Base-by-base conservation (phyloP, 1,139 yeast genomes). In the Hanseniaspora sp. region DNA sequence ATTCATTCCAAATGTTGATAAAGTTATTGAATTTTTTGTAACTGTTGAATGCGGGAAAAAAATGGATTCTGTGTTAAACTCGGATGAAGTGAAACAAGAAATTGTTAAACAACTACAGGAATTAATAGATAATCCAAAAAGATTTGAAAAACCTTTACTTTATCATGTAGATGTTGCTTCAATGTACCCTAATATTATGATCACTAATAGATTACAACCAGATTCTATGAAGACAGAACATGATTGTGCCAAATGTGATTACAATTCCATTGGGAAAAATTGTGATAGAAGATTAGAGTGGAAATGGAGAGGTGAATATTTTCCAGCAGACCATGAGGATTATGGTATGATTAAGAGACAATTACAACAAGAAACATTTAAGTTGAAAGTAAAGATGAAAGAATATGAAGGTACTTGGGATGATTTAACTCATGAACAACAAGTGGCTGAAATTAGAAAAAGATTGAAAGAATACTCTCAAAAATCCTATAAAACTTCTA, bases 111-210 rank as follows among this genome's bases (percentile, higher is more conserved):
- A 78, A 59, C 71, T 94, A 28, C 58, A 75, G 23, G 83, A 76
- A 7, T 69, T 94, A 55, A 80, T 79, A 58, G 67, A 74, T 2
- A 74, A 75, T 38, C 92, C 95, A 0, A 72, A 72, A 40, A 73
- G 97, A 60, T 67, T 69, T 11, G 98, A 92, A 63, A 73, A 73
- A 8, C 99, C 99, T 0, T 73, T 86, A 41, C 94, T 94, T 60
- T 94, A 94, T 64, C 99, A 94, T 67, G 96, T 94, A 43, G 99
- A 94, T 72, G 99, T 94, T 55, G 97, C 99, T 0, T 92, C 98
- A 0, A 94, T 94, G 99, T 94, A 94, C 64, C 99, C 99, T 4
- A 92, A 94, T 66, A 94, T 94, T 64, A 94, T 94, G 97, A 87
- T 96, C 4, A 86, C 98, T 0, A 94, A 94, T 69, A 80, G 99